Conservation (phyloP, 495 filamentous ascomycete genomes). For the Tuber magnatum region DNA sequence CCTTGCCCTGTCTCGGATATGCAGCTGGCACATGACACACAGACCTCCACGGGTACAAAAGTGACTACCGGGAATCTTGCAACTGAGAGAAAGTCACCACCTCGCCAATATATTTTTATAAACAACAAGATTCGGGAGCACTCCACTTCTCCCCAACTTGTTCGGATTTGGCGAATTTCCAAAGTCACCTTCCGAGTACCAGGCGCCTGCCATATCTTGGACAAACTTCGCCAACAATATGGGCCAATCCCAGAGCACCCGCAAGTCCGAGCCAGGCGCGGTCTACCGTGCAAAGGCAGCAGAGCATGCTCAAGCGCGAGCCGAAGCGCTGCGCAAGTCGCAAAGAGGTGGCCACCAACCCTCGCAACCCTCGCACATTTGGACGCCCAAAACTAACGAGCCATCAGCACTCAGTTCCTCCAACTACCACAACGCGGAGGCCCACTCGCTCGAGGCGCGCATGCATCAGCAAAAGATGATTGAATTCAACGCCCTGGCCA, state of each 20-base stretch:
- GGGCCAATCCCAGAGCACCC: conserved; percentile 22
- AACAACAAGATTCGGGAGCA: not conserved
- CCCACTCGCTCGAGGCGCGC: conserved; percentile 14
- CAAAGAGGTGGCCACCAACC: conserved; percentile 11
- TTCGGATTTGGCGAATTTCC: too few species aligned
- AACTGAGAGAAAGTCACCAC: not conserved
- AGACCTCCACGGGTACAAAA: not conserved
- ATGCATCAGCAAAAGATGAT: conserved; percentile 7
- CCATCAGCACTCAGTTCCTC: conserved; percentile 7
- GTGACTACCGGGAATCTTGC: not conserved
- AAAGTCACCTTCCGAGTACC: not conserved
- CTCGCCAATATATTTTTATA: not conserved
- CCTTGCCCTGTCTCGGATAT: not conserved
- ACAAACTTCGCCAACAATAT: not conserved
- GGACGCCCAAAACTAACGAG: not conserved
- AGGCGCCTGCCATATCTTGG: not conserved
- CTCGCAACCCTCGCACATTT: not conserved
- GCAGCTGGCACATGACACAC: not conserved
- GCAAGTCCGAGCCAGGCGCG: conserved; percentile 10
- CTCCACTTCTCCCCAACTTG: not conserved
- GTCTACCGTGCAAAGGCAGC: conserved; percentile 13
- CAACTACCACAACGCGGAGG: conserved; percentile 7
- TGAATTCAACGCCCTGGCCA: conserved; percentile 26
- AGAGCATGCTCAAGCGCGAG: conserved; percentile 1
- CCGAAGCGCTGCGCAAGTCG: conserved; percentile 19